Conservation (phyloP, 805 yeast genomes). For the Sungouiella thailandica region DNA sequence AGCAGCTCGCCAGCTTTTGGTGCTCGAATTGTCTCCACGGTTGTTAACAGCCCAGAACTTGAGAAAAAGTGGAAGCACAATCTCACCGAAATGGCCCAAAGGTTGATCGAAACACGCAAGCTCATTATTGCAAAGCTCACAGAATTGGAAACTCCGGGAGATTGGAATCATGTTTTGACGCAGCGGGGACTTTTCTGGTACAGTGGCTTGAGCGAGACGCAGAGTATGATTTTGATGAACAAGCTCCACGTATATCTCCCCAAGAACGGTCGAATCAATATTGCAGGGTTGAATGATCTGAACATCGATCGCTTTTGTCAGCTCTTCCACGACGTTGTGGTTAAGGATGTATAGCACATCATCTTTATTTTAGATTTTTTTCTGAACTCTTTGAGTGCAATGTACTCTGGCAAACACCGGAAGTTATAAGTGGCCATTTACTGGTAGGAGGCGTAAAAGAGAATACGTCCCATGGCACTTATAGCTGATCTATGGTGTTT, state of each 20-base stretch:
- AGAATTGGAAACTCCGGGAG: not conserved
- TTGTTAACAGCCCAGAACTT: not conserved
- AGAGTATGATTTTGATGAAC: not conserved
- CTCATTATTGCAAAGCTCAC: not conserved
- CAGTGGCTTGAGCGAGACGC: not conserved
- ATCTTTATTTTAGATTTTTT: too few species aligned
- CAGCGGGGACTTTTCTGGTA: constrained; percentile 1
- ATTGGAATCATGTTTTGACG: not conserved
- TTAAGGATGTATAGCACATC: too few species aligned
- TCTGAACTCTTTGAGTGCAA: too few species aligned
- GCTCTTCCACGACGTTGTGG: not conserved
- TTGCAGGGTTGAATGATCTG: not conserved
- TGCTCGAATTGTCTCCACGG: not conserved
- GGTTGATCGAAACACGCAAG: not conserved
- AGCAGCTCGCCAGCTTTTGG: constrained; percentile 1
- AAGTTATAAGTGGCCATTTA: too few species aligned
- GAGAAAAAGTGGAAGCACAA: not conserved
- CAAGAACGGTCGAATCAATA: not conserved
- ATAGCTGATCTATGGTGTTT: too few species aligned
- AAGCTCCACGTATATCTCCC: not conserved
- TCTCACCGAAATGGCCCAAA: not conserved
- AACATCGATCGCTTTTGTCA: not conserved
- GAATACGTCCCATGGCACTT: too few species aligned
- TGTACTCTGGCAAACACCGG: too few species aligned
- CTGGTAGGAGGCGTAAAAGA: too few species aligned